Percentiles rank a stretch among this genome's conserved stretches.
Evolutionary conservation across 257 asterid species (phyloP).

Genomic region (Solanum pennellii): DNA sequence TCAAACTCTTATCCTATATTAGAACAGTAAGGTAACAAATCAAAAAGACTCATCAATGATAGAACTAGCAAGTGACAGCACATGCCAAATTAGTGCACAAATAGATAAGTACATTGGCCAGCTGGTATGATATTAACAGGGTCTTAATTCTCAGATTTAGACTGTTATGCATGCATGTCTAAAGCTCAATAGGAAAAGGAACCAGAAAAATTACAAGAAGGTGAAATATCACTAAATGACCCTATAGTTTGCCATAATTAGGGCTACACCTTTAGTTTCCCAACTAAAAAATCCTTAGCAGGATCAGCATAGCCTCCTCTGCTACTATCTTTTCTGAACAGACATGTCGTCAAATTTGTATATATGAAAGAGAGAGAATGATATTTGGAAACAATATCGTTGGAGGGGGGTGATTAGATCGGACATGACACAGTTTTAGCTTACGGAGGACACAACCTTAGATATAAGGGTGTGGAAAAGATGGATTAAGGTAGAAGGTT

Average conservation of each 20-base stretch:
- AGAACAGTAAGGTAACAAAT: slow-evolving; percentile 8
- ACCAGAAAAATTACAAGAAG: not conserved
- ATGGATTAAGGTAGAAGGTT: not conserved
- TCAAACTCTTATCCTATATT: slow-evolving; percentile 79
- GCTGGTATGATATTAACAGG: not conserved
- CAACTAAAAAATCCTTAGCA: not conserved
- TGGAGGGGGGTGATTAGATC: not conserved
- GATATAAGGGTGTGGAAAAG: not conserved
- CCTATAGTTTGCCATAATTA: not conserved
- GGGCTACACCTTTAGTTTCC: not conserved
- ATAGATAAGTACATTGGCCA: not conserved
- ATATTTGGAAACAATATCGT: not conserved
- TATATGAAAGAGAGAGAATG: not conserved
- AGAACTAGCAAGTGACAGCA: slow-evolving; percentile 4
- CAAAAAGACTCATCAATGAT: slow-evolving; percentile 3
- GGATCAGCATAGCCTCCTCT: not conserved
- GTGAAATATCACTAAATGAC: not conserved
- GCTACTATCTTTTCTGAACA: not conserved
- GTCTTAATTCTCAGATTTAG: not conserved
- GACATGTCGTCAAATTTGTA: not conserved
- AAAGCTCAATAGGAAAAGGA: not conserved
- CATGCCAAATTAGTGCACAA: not conserved
- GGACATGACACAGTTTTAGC: not conserved
- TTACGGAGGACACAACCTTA: not conserved
- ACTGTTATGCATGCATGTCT: not conserved